Base-by-base conservation (phyloP, 495 filamentous ascomycete genomes). In the Clavariopsis aquatica region DNA sequence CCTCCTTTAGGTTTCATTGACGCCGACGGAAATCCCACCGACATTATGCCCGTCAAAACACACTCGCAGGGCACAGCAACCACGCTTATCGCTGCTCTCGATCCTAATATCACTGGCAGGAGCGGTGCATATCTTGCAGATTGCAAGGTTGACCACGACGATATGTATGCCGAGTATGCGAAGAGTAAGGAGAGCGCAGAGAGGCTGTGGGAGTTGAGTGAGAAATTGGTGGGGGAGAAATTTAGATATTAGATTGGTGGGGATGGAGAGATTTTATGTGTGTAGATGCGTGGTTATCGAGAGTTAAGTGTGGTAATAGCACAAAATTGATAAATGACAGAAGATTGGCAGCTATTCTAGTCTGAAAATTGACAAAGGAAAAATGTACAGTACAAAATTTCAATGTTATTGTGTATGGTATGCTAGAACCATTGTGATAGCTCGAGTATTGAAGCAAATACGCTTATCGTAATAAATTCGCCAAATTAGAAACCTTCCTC, bases 181-280 rank as follows among this genome's bases (percentile, higher is more conserved):
- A 15, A 29, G 17, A 57, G 53, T 13, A 43, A 51, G 22, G 57
- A 52, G 12, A 43, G 38, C 46, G 66, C 66, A 5, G 49, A 62
- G 28, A 62, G 45, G 36, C 51, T 69, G 36, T 66, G 62, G 66
- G 62, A 9, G n/a, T 36, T 69, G 62, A 69, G 66, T 49, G 66
- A 69, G 52, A 31, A 62, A 36, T 47, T 69, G 24, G 64, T 61
- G 23, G 64, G 64, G 43, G 10, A 63, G 38, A 45, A 62, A 34
- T 53, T 52, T 54, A 31, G 23, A 15, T 52, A 22, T 53, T 49
- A n/a, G n/a, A n/a, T n/a, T n/a, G n/a, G n/a, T n/a, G n/a, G n/a
- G n/a, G n/a, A n/a, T n/a, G n/a, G n/a, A n/a, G n/a, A n/a, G n/a
- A n/a, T n/a, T n/a, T n/a, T n/a, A n/a, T n/a, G n/a, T n/a, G n/a